Base-by-base conservation (phyloP, 345 rosid genomes). In the Durio zibethinus region DNA sequence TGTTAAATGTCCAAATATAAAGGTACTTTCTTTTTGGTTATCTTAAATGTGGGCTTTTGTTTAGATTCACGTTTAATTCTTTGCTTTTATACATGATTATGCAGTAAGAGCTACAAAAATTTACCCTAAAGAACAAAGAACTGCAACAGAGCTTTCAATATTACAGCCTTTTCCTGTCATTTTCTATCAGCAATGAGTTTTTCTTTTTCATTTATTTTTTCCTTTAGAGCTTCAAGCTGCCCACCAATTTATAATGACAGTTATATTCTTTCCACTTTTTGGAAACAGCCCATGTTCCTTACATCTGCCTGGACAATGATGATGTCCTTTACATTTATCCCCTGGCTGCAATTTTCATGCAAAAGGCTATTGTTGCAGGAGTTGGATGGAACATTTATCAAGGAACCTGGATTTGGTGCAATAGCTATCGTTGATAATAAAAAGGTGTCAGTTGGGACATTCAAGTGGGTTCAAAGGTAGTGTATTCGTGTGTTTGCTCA, bases 341-440 rank as follows among this genome's bases (percentile, higher is more conserved):
- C 4, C 23, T 56, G 50, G 31, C 47, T 47, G 47, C 56, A 48
- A 62, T 47, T 75, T 45, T 75, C 23, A 59, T 59, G 77, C 38
- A 64, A 73, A 69, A 60, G 38, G 25, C 35, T 81, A 50, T 74
- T 59, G 56, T 47, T 54, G 47, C 86, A 95, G 99, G 92, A 88
- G 53, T 82, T 79, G 50, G 96, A 89, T 81, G 99, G 97, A 66
- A 93, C 98, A 73, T 95, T 88, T 84, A 61, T 82, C 40, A 98
- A 95, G 86, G 99, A 93, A 83, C 97, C 99, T 78, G 99, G 99
- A 38, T 95, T 94, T 81, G 99, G 99, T 36, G 91, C 96, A 4
- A 84, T 87, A 50, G 99, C 97, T 65, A 80, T 84, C 8, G 80
- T 95, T 63, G 91, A 87, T 70, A 82, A 84, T 78, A 92, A 81